Evolutionary conservation across 805 yeast genomes (phyloP).

Genomic region (Saccharomycopsis guyanensis): DNA sequence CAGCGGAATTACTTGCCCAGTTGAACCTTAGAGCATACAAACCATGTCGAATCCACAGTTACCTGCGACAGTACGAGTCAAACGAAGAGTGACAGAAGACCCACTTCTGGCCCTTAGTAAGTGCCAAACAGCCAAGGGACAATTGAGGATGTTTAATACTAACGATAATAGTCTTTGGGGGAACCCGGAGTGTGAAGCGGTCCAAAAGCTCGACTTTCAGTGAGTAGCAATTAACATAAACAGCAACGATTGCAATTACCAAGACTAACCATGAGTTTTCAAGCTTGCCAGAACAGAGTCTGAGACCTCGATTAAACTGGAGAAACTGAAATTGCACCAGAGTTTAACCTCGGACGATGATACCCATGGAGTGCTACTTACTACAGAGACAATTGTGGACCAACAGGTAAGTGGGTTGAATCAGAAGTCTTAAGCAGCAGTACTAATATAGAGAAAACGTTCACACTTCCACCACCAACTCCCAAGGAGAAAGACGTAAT

Average conservation of each 20-base stretch:
- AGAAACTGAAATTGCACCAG: not conserved
- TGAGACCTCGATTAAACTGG: slow-evolving; percentile 18
- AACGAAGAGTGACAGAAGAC: slow-evolving; percentile 79
- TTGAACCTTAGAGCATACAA: no score
- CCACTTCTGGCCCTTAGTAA: slow-evolving; percentile 71
- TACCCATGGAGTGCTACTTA: not conserved
- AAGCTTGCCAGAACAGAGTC: slow-evolving; percentile 42
- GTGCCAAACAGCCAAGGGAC: slow-evolving; percentile 17
- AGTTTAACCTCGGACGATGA: not conserved
- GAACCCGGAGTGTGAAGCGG: slow-evolving; percentile 31
- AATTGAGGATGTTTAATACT: not conserved
- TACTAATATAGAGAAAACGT: no score
- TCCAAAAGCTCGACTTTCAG: slow-evolving; percentile 30
- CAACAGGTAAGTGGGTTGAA: slow-evolving; percentile 25
- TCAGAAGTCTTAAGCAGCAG: no score
- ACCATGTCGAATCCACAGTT: slow-evolving; percentile 8
- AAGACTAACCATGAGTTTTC: slow-evolving; percentile 29
- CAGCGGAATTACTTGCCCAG: no score
- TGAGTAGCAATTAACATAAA: slow-evolving; percentile 14
- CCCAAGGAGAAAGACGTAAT: slow-evolving; percentile 30
- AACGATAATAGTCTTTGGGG: slow-evolving; percentile 27
- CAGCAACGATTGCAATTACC: no score
- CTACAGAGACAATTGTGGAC: slow-evolving; percentile 24
- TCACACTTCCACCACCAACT: not conserved
- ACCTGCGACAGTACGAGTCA: slow-evolving; percentile 73